Percentiles rank a stretch among this genome's conserved stretches.
phyloP scores from a whole-genome alignment of 78 protist genomes.

The Dictyostelium capitatum region DNA sequence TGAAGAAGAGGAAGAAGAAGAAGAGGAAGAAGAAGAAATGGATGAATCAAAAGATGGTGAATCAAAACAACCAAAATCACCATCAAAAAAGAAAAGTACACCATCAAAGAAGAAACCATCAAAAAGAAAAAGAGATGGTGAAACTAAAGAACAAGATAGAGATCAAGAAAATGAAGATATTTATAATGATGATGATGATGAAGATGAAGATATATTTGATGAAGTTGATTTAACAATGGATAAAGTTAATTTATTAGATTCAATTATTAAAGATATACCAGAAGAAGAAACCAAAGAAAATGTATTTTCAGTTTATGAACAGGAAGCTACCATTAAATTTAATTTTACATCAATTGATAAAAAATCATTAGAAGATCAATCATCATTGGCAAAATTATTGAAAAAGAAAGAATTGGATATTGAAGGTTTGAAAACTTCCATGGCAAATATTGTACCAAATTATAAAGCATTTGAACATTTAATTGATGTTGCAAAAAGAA shows the following conservation, averaged over 20 bases:
- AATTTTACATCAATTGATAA: not conserved
- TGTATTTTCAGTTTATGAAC: not conserved
- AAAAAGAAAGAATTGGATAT: not conserved
- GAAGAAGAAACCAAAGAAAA: not conserved
- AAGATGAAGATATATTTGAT: constrained; percentile 17
- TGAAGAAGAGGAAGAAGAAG: constrained; percentile 2
- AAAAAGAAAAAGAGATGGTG: constrained; percentile 10
- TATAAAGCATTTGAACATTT: constrained; percentile 64
- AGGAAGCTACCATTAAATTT: constrained; percentile 2
- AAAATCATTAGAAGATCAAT: not conserved
- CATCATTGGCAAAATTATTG: not conserved
- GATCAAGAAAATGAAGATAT: constrained; percentile 10
- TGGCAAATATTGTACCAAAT: constrained; percentile 56
- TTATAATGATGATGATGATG: not conserved
- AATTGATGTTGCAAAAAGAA: not conserved
- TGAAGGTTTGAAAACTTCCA: not conserved
- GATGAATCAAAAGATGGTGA: not conserved
- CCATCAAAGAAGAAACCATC: constrained; percentile 21
- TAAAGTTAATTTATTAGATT: not conserved
- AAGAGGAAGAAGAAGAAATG: not conserved
- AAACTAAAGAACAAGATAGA: not conserved
- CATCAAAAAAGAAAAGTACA: not conserved
- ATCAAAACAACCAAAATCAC: not conserved
- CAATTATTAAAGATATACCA: not conserved
- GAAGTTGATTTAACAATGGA: not conserved